These are phyloP conservation scores for Edhazardia aedis DNA, from an alignment of 371 early-diverging fungal genomes.

Conservation along the genomic window DNA sequence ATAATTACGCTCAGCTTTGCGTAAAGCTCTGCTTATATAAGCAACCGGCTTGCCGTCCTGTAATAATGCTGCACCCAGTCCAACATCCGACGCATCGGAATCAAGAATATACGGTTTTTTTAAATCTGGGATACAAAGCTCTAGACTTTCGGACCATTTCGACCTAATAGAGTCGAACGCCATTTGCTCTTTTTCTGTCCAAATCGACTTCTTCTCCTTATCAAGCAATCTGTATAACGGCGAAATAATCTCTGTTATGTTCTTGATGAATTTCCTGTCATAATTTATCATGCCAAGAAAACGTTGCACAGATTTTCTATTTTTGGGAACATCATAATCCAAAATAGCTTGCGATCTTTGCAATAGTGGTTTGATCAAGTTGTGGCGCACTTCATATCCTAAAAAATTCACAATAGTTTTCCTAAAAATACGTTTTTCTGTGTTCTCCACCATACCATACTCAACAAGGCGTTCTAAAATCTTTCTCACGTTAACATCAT, in stretches of 20 bases:
- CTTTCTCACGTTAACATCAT: neutral
- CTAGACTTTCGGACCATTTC: neutral
- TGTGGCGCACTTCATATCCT: neutral
- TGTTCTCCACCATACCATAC: neutral
- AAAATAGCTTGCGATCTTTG: neutral
- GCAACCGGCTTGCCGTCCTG: neutral
- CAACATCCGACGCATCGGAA: neutral
- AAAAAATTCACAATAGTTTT: neutral
- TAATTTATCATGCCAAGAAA: constrained; percentile 1
- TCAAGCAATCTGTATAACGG: neutral
- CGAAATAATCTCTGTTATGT: neutral
- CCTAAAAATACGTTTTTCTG: neutral
- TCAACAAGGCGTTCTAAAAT: neutral
- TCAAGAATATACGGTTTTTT: neutral
- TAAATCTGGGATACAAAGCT: neutral
- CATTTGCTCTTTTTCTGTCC: neutral
- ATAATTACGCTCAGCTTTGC: neutral
- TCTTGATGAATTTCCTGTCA: neutral
- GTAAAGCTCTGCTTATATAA: neutral
- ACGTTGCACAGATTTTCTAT: neutral
- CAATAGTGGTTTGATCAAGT: neutral
- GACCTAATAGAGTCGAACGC: neutral
- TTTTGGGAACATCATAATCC: neutral
- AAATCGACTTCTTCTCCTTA: neutral
- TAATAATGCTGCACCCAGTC: neutral